Percentiles rank a stretch among this genome's conserved stretches.
Evolutionary conservation across 1,284 basidiomycete genomes (phyloP).

Genomic region (Apiotrichum gracile): DNA sequence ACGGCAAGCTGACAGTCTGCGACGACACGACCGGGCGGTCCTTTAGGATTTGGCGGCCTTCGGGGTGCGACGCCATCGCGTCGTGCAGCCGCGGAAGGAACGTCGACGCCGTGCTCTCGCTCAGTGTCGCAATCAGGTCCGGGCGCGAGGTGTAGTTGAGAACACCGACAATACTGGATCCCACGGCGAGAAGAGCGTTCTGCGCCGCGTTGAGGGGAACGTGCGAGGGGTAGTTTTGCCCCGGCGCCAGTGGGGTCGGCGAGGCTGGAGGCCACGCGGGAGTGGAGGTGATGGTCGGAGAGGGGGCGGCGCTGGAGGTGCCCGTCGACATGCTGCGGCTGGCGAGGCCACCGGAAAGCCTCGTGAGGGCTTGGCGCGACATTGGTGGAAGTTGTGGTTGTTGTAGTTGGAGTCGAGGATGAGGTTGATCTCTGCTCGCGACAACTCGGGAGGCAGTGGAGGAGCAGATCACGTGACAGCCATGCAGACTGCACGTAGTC

Average conservation of each 20-base stretch:
- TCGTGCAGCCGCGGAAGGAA: conserved; percentile 74
- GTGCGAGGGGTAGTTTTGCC: conserved; percentile 59
- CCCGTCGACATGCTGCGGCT: no score
- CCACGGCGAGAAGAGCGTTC: conserved; percentile 75
- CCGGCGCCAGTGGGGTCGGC: neutral
- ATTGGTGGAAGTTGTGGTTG: no score
- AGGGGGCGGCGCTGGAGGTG: neutral
- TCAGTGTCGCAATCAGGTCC: conserved; percentile 92
- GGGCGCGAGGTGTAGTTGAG: conserved; percentile 58
- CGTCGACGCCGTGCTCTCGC: conserved; percentile 79
- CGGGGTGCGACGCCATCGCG: conserved; percentile 68
- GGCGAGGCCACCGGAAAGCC: no score
- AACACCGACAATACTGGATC: conserved; percentile 78
- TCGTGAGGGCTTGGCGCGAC: no score
- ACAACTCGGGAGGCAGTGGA: no score
- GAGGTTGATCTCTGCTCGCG: neutral
- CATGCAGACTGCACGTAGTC: no score
- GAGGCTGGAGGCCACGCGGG: neutral
- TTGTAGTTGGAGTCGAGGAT: no score
- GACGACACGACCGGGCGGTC: conserved; percentile 78
- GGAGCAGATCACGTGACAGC: no score
- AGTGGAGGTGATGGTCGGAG: neutral
- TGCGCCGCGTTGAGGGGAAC: conserved; percentile 74
- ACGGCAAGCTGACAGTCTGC: conserved; percentile 65
- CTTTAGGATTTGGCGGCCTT: conserved; percentile 75